Conservation (phyloP, 352 stramenopile genomes). For the Globisporangium paddicum region DNA sequence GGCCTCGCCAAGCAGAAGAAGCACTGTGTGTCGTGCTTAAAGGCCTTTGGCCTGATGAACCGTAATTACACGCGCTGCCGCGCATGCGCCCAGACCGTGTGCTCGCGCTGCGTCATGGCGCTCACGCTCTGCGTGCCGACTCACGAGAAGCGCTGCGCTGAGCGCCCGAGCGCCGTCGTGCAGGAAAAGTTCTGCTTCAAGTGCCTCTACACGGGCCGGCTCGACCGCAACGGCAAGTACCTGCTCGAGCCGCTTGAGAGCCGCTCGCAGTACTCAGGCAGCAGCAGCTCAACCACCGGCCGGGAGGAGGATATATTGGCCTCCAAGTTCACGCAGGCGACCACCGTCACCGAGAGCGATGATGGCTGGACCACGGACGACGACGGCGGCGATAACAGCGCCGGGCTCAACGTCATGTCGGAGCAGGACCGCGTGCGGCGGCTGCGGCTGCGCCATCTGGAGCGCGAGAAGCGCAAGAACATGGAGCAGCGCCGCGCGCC, state of each 20-base stretch:
- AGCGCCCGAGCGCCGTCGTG: slow-evolving; percentile 60
- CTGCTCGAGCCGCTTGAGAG: slow-evolving; percentile 26
- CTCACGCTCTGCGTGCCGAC: slow-evolving; percentile 53
- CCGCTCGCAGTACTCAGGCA: slow-evolving; percentile 21
- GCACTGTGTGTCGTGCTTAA: slow-evolving; percentile 31
- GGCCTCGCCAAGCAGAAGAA: slow-evolving; percentile 28
- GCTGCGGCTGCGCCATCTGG: slow-evolving; percentile 30
- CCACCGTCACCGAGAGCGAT: slow-evolving; percentile 14
- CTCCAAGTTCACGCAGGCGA: slow-evolving; percentile 12
- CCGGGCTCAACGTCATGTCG: neutral
- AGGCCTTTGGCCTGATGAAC: slow-evolving; percentile 35
- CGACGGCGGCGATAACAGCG: neutral
- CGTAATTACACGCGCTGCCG: slow-evolving; percentile 41
- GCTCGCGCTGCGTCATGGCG: slow-evolving; percentile 42
- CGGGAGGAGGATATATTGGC: slow-evolving; percentile 15
- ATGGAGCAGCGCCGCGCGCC: neutral
- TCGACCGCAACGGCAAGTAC: slow-evolving; percentile 43
- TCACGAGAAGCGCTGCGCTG: slow-evolving; percentile 47
- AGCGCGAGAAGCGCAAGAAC: slow-evolving; percentile 34
- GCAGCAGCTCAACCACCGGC: no score
- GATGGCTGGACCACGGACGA: slow-evolving; percentile 12
- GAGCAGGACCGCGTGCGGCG: slow-evolving; percentile 23
- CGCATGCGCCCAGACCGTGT: slow-evolving; percentile 47
- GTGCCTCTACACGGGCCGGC: slow-evolving; percentile 48
- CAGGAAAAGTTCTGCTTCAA: slow-evolving; percentile 62